phyloP scores from a whole-genome alignment of 192 early-diverging fungal genomes.

The Cetraspora pellucida region DNA sequence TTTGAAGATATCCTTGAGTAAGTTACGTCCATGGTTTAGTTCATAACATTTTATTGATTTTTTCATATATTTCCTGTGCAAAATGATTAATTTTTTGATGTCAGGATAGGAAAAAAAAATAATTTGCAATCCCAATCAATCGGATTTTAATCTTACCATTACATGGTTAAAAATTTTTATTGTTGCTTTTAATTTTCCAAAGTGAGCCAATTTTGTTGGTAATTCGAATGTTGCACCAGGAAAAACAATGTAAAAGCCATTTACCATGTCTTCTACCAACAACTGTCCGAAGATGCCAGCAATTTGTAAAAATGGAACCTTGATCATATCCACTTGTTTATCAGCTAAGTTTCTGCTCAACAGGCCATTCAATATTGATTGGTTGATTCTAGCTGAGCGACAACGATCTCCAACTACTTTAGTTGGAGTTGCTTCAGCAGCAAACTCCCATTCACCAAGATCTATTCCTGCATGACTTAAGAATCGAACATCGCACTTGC shows the following conservation, averaged over 20 bases:
- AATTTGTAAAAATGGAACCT: slow-evolving; percentile 32
- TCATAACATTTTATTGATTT: slow-evolving; percentile 30
- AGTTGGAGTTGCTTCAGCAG: slow-evolving; percentile 25
- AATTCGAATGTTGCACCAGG: slow-evolving; percentile 16
- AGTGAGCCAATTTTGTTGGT: slow-evolving; percentile 26
- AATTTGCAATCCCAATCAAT: slow-evolving; percentile 14
- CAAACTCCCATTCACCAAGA: slow-evolving; percentile 34
- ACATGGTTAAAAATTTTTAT: slow-evolving; percentile 34
- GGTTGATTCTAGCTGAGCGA: slow-evolving; percentile 33
- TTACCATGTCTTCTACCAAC: slow-evolving; percentile 33
- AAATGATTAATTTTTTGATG: slow-evolving; percentile 31
- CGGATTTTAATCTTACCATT: slow-evolving; percentile 18
- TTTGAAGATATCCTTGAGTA: slow-evolving; percentile 30
- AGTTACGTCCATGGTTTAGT: slow-evolving; percentile 20
- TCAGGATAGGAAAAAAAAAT: slow-evolving; percentile 30
- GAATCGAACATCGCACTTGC: slow-evolving; percentile 21
- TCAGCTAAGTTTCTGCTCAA: slow-evolving; percentile 20
- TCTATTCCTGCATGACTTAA: slow-evolving; percentile 29
- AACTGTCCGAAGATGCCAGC: slow-evolving; percentile 23
- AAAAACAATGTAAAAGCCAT: slow-evolving; percentile 33
- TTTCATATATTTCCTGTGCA: slow-evolving; percentile 32
- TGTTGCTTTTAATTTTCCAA: slow-evolving; percentile 33
- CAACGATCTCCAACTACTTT: slow-evolving; percentile 28
- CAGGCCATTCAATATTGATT: slow-evolving; percentile 33
- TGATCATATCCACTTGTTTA: slow-evolving; percentile 20